Base-by-base conservation (phyloP, 2,329 filamentous ascomycete species). In the Fusarium hostae region DNA sequence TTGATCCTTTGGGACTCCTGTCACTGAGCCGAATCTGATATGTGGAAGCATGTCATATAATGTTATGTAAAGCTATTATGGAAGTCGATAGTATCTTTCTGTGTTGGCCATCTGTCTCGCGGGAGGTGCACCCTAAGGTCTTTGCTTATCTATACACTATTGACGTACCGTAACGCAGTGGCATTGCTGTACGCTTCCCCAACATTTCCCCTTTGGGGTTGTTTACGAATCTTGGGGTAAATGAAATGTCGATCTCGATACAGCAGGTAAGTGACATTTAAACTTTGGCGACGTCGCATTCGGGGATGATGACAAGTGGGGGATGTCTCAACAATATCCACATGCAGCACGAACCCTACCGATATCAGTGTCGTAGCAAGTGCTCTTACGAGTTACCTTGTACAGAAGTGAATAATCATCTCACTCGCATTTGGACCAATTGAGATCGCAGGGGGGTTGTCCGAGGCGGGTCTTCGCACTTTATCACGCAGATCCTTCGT, bases 101-200 rank as follows among this genome's bases (percentile, higher is more conserved):
- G 4, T 6, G 11, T 0, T 45, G 11, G 5, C 24, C 3, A 28
- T 10, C 22, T 9, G 11, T 44, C 4, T 5, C 12, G 7, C 4
- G 3, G 0, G 12, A 7, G 26, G 20, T 28, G 10, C n/a, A 16
- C 9, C 18, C 13, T 8, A 15, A 7, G 26, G 3, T 4, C 1
- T 20, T 32, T 34, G 20, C n/a, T 34, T 50, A 50, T 50, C 45
- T 32, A 12, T 8, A 18, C 1, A 4, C 9, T 22, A 13, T 22
- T 18, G 28, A 18, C 3, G 7, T 6, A 11, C 20, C 20, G 8
- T 0, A 50, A 3, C 4, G 47, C 5, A 7, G 12, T 30, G 26
- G 30, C n/a, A 32, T 34, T 24, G 7, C 1, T 34, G 8, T 2
- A 5, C 8, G 3, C 18, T 50, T 50, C 30, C 30, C 47, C 47